phyloP scores from a whole-genome alignment of 352 stramenopile genomes.

The Phytophthora melonis region DNA sequence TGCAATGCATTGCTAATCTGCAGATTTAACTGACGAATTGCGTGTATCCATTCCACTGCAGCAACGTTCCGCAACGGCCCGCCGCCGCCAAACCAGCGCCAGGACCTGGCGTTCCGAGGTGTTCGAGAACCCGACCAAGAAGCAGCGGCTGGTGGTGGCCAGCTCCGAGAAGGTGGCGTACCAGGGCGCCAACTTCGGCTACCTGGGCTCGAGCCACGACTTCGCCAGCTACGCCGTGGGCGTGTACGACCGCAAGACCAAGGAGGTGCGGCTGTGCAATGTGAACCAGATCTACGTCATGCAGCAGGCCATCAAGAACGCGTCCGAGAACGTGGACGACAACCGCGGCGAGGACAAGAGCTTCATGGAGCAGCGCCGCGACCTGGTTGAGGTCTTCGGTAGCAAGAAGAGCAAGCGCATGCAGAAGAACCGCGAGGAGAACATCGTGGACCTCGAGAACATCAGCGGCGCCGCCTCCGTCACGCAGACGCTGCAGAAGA shows the following conservation, averaged over 20 bases:
- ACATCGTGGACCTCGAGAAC: conserved; percentile 81
- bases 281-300: conserved; percentile 88
- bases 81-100: conserved; percentile 59
- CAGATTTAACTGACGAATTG: not conserved
- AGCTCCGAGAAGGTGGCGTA: conserved; percentile 86
- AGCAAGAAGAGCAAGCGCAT: conserved; percentile 89
- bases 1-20: not conserved
- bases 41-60: conserved; percentile 20
- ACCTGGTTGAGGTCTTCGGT: conserved; percentile 83
- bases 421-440: conserved; percentile 85
- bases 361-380: conserved; percentile 73
- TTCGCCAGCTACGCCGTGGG: conserved; percentile 78
- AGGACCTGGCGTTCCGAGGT: conserved; percentile 80
- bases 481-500: conserved; percentile 78
- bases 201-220: conserved; percentile 77
- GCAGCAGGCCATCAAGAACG: conserved; percentile 83
- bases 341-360: conserved; percentile 66
- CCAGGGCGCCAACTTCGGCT: conserved; percentile 88
- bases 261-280: conserved; percentile 81
- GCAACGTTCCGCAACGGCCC: conserved; percentile 87
- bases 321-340: conserved; percentile 73
- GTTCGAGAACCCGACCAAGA: conserved; percentile 85
- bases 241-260: conserved; percentile 80
- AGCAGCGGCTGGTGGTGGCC: conserved; percentile 81
- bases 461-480: conserved; percentile 78